Percentiles rank a stretch among this genome's conserved stretches.
phyloP scores from a whole-genome alignment of 108 stramenopile genomes.

The Thalassiosira profunda region DNA sequence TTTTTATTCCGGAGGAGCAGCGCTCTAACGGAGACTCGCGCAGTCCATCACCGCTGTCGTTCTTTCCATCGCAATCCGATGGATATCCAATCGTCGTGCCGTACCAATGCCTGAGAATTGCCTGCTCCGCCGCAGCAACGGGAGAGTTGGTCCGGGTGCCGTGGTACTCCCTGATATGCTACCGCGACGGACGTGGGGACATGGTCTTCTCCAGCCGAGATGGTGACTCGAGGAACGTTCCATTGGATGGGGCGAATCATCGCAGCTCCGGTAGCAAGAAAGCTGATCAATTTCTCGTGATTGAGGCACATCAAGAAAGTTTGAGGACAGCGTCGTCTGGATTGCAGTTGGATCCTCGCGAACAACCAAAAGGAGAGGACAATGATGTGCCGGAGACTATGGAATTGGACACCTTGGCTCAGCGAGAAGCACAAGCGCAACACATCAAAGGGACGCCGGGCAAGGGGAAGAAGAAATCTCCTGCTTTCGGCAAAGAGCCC shows the following conservation, averaged over 20 bases:
- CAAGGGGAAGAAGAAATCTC: constrained; percentile 22
- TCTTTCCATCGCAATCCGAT: background rate
- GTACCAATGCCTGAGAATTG: constrained; percentile 7
- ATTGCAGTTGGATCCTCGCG: background rate
- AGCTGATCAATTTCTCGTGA: constrained; percentile 5
- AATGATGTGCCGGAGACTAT: background rate
- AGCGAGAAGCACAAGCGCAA: constrained; percentile 10
- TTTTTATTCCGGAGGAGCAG: constrained; percentile 14
- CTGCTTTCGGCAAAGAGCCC: constrained; percentile 10
- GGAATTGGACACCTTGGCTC: constrained; percentile 12
- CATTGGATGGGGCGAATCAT: too few relatives aligned
- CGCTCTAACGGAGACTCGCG: background rate
- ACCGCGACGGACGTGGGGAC: constrained; percentile 18
- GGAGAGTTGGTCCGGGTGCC: constrained; percentile 16
- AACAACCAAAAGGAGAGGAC: background rate
- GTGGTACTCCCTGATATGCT: constrained; percentile 31
- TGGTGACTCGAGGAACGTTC: background rate
- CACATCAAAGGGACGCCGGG: constrained; percentile 3
- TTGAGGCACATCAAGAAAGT: constrained; percentile 24
- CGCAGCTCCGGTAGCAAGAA: too few relatives aligned
- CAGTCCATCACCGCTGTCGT: background rate
- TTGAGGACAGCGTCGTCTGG: constrained; percentile 1
- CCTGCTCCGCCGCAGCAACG: constrained; percentile 28
- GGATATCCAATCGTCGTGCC: constrained; percentile 32
- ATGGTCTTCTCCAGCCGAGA: constrained; percentile 10